These are phyloP conservation scores for Chimonanthus praecox DNA, from an alignment of 164 flowering plant species.

Conservation along the genomic window DNA sequence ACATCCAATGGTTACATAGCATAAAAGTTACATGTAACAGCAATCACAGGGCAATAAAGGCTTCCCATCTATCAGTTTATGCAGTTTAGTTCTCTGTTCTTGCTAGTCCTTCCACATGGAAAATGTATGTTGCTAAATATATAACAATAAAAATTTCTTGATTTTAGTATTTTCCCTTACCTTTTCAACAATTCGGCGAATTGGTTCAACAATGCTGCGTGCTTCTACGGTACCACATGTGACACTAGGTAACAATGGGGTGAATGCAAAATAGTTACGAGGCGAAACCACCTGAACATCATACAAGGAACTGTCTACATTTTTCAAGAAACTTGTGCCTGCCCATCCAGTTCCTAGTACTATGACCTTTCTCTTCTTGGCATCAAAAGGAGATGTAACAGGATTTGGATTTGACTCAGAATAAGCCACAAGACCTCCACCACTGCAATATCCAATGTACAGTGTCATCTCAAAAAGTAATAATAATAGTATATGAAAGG, in stretches of 20 bases:
- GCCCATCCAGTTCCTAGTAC: conserved; percentile 99
- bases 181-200: conserved; percentile 68
- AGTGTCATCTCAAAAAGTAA: background rate
- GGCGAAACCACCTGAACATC: conserved; percentile 90
- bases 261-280: conserved; percentile 84
- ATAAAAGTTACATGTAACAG: too few species aligned
- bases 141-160: background rate
- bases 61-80: background rate
- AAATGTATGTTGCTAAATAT: background rate
- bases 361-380: conserved; percentile 66
- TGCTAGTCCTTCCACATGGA: background rate
- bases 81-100: background rate
- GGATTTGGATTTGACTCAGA: conserved; percentile 3
- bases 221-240: conserved; percentile 92
- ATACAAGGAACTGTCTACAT: conserved; percentile 57
- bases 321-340: conserved; percentile 73
- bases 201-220: conserved; percentile 79
- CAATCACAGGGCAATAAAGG: background rate
- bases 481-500: background rate
- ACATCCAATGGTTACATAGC: background rate
- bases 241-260: conserved; percentile 86
- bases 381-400: conserved; percentile 13
- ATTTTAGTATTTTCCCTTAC: conserved; percentile 21
- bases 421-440: conserved; percentile 67
- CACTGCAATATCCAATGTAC: conserved; percentile 29